A percentile compares a stretch with the other conserved stretches of the same genome.
Evolutionary conservation across 345 rosid genomes (phyloP).

Genomic region (Eucalyptus sp.): DNA sequence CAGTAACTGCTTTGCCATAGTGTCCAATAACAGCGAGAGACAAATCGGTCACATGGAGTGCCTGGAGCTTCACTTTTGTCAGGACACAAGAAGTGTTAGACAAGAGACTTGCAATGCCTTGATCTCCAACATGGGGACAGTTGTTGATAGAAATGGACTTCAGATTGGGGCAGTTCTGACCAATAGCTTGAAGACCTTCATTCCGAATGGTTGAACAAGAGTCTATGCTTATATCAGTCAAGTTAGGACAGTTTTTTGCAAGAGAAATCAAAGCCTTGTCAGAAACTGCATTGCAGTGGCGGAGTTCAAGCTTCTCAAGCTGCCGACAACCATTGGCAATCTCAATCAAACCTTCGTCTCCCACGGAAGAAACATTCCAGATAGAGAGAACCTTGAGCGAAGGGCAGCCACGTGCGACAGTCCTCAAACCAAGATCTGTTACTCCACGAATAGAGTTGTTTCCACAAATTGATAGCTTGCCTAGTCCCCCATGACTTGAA

Average conservation of each 20-base stretch:
- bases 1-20: conserved; percentile 67
- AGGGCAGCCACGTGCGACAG: conserved; percentile 73
- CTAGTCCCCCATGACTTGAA: conserved; percentile 74
- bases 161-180: conserved; percentile 44
- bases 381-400: conserved; percentile 61
- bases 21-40: conserved; percentile 85
- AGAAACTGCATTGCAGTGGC: conserved; percentile 50
- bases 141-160: conserved; percentile 59
- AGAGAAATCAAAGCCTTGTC: conserved; percentile 51
- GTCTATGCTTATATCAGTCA: conserved; percentile 65
- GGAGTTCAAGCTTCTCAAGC: conserved; percentile 77
- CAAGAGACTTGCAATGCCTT: conserved; percentile 61
- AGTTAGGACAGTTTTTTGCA: conserved; percentile 60
- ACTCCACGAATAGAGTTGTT: conserved; percentile 32
- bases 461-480: conserved; percentile 59
- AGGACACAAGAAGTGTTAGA: conserved; percentile 36
- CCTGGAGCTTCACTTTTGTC: conserved; percentile 63
- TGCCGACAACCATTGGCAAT: conserved; percentile 65
- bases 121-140: conserved; percentile 80
- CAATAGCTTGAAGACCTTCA: conserved; percentile 65
- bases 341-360: conserved; percentile 61
- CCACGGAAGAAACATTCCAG: conserved; percentile 52
- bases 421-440: conserved; percentile 58
- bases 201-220: conserved; percentile 69
- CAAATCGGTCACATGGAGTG: conserved; percentile 61